These are phyloP conservation scores for Podochytrium sp. DNA, from an alignment of 192 early-diverging fungal genomes.

Conservation along the genomic window DNA sequence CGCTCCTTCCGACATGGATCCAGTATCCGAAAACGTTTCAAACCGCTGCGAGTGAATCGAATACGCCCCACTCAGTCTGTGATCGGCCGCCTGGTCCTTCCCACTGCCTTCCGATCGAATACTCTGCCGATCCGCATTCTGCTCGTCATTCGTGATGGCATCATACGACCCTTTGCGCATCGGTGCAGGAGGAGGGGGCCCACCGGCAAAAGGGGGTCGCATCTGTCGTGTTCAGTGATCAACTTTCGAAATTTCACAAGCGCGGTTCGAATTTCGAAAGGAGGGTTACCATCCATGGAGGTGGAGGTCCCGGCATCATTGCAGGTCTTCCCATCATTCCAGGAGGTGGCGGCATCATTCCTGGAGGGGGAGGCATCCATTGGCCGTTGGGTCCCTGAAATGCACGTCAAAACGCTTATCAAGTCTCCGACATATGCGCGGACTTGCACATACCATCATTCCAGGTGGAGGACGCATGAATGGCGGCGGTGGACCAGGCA, in stretches of 20 bases:
- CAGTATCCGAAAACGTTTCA: conserved; percentile 12
- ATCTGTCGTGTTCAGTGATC: not conserved
- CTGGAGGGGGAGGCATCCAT: conserved; percentile 20
- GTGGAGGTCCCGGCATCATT: conserved; percentile 28
- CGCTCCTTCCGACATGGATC: not conserved
- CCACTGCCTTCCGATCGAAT: not conserved
- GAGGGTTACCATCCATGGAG: conserved; percentile 21
- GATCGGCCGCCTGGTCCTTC: not conserved
- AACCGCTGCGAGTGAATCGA: too few species aligned
- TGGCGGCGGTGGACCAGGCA: conserved; percentile 19
- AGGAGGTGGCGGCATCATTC: conserved; percentile 17
- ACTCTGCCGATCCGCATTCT: not conserved
- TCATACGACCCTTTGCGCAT: too few species aligned
- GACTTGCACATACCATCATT: conserved; percentile 13
- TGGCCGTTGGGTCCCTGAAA: conserved; percentile 11
- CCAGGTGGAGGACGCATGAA: conserved; percentile 19
- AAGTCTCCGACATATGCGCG: not conserved
- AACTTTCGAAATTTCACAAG: not conserved
- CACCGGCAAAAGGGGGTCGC: conserved; percentile 1
- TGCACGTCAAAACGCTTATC: not conserved
- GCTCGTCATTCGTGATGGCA: not conserved
- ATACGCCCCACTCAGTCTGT: conserved; percentile 2
- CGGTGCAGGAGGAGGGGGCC: not conserved
- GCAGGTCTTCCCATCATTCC: conserved; percentile 21
- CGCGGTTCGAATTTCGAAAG: not conserved